Conservation (phyloP, 176 grass and related monocot species). For the Zizania latifolia region DNA sequence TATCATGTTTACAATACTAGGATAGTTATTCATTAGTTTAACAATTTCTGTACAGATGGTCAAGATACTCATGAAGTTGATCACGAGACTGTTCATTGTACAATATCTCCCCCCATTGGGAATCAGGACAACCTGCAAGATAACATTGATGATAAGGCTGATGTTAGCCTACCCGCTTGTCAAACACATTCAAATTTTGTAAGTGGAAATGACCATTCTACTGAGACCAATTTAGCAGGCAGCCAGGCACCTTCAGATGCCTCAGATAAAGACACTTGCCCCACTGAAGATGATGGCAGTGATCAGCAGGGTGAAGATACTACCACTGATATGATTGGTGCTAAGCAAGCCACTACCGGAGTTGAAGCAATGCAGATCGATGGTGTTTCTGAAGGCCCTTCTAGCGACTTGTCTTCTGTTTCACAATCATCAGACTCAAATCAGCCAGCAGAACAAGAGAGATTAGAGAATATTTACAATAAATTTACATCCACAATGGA, state of each 20-base stretch:
- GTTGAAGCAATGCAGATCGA: neutral
- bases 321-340: neutral
- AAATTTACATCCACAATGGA: neutral
- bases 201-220: constrained; percentile 11
- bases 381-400: neutral
- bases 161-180: neutral
- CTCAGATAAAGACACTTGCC: constrained; percentile 6
- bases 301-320: neutral
- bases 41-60: constrained; percentile 28
- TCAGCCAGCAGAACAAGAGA: neutral
- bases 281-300: constrained; percentile 9
- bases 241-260: constrained; percentile 4
- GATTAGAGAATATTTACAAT: neutral
- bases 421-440: constrained; percentile 3
- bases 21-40: neutral
- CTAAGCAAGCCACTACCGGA: constrained; percentile 4
- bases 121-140: neutral
- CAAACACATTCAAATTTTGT: constrained; percentile 11
- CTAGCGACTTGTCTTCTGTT: constrained; percentile 14
- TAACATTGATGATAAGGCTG: neutral
- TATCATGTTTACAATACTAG: neutral
- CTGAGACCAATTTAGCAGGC: neutral
- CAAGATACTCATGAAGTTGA: constrained; percentile 15
- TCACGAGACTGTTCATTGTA: neutral
- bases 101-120: neutral